Conservation (phyloP, 495 filamentous ascomycete genomes). For the Melanomma pulvis-pyrius region DNA sequence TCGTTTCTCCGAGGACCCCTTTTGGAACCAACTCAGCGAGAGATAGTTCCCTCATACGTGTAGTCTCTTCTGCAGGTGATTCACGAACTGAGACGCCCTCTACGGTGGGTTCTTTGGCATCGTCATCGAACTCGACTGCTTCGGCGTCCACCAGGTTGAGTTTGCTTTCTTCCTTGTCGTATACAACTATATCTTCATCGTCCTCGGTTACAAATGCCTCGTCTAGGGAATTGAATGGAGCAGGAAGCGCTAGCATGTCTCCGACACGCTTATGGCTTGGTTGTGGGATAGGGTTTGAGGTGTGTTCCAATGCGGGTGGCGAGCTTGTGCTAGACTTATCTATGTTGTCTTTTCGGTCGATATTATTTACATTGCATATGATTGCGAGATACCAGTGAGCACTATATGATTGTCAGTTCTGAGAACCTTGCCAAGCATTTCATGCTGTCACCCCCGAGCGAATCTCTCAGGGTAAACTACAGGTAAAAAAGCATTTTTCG, state of each 20-base stretch:
- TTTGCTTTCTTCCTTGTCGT: neutral
- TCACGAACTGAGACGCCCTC: neutral
- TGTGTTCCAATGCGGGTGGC: neutral
- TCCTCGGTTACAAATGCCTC: neutral
- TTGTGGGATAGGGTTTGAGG: neutral
- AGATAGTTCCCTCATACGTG: constrained; percentile 3
- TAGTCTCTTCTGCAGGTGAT: constrained; percentile 5
- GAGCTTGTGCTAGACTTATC: neutral
- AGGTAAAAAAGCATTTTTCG: no score
- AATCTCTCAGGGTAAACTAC: no score
- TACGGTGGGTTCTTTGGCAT: neutral
- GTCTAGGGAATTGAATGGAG: neutral
- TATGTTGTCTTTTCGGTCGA: constrained; percentile 38
- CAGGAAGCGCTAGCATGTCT: neutral
- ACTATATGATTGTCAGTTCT: constrained; percentile 8
- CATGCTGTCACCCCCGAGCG: neutral
- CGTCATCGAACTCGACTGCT: neutral
- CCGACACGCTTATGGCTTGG: neutral
- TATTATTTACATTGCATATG: constrained; percentile 80
- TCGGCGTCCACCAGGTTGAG: constrained; percentile 6
- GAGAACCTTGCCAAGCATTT: neutral
- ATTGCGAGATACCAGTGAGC: constrained; percentile 95
- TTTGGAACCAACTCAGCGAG: neutral
- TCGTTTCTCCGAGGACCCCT: neutral
- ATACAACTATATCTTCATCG: neutral